Percentiles rank a stretch among this genome's conserved stretches.
These are phyloP conservation scores for Aspergillus persii DNA, from an alignment of 2,329 filamentous ascomycete species.

Conservation along the genomic window DNA sequence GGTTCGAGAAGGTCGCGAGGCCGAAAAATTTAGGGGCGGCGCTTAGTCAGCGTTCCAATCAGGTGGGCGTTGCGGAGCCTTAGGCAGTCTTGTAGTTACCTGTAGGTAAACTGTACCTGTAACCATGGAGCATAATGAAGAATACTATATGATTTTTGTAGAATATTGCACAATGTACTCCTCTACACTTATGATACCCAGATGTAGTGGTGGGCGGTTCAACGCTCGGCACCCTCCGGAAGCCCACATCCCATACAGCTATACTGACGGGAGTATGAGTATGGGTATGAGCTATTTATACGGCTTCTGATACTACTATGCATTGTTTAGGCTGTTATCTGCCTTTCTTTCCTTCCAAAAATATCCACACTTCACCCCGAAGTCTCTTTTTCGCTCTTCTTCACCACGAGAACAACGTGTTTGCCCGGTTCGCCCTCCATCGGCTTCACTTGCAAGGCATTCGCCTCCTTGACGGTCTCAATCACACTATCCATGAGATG, in stretches of 20 bases:
- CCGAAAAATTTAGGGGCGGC: constrained; percentile 35
- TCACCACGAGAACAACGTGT: constrained; percentile 36
- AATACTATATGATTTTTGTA: too few relatives aligned
- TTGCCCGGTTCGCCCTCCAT: constrained; percentile 44
- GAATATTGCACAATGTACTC: too few relatives aligned
- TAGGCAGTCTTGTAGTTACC: not conserved
- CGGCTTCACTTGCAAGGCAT: constrained; percentile 39
- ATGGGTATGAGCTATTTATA: too few relatives aligned
- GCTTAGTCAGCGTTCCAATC: constrained; percentile 45
- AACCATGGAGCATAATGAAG: too few relatives aligned
- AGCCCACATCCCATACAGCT: too few relatives aligned
- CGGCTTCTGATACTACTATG: too few relatives aligned
- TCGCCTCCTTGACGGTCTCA: constrained; percentile 44
- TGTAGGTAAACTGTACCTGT: not conserved
- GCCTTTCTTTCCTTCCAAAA: not conserved
- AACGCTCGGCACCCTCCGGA: too few relatives aligned
- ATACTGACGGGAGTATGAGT: too few relatives aligned
- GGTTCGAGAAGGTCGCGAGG: constrained; percentile 10
- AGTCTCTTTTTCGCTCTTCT: constrained; percentile 21
- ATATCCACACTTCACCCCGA: not conserved
- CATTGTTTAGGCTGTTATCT: too few relatives aligned
- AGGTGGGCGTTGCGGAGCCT: constrained; percentile 27
- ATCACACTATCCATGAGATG: constrained; percentile 55
- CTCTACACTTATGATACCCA: too few relatives aligned
- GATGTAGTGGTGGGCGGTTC: too few relatives aligned